Base-by-base conservation (phyloP, 345 rosid genomes). In the Camelina hispida region DNA sequence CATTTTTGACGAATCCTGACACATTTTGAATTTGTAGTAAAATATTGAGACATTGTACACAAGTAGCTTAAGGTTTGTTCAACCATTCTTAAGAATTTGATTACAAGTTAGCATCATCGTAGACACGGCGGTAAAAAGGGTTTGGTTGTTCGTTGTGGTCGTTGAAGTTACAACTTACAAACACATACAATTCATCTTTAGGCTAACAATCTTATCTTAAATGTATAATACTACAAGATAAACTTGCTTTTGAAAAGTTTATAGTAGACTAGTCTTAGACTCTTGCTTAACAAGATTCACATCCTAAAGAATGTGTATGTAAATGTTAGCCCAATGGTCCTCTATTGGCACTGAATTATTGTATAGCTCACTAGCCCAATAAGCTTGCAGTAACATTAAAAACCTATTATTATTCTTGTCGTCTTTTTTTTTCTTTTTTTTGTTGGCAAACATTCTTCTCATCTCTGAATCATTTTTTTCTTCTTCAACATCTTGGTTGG, bases 31-130 rank as follows among this genome's bases (percentile, higher is more conserved):
- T 9, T 28, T 43, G 55, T 17, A 15, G 30, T 64, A 25, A 42
- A 10, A 6, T 3, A 12, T 43, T 54, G 64, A 64, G 20, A 64
- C 70, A 73, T 15, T 53, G 13, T 42, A 53, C 13, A 20, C 16
- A 54, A 73, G 17, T 55, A 55, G 64, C 37, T 44, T 73, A 64
- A 40, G 11, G 38, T 63, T 73, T 22, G 65, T 34, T 73, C 77
- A 73, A 73, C 77, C 40, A 55, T 73, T 46, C 25, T 30, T 0
- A 47, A 16, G n/a, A 64, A 64, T 16, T 30, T 38, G 34, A 32
- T 6, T 62, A 43, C 23, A 62, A 42, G 22, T 16, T 53, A 40
- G 42, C 46, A 43, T 17, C 20, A 51, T 44, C 62, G 42, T 72
- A 28, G 53, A 30, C 5, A 52, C 9, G 10, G 57, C 23, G 7